Base-by-base conservation (phyloP, 441 rosid species). In the Adansonia gregorii region DNA sequence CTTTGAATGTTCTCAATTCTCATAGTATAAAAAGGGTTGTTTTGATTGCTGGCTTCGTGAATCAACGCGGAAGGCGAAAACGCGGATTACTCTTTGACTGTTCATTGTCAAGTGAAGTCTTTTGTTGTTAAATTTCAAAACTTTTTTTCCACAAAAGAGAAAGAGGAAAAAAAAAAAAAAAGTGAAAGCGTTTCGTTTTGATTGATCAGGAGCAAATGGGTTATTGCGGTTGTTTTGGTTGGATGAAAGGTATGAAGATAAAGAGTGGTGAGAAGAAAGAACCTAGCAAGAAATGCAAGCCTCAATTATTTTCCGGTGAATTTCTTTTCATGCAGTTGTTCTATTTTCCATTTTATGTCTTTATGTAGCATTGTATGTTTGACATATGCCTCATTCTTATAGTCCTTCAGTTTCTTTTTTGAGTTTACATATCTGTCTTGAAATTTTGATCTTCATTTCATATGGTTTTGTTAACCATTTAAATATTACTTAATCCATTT, bases 201-300 rank as follows among this genome's bases (percentile, higher is more conserved):
- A 46, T 17, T 78, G 63, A 27, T 12, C 46, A 60, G 35, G 35
- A 54, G 63, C 12, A 67, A 22, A 90, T 90, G 90, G 85, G 81
- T 70, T 64, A n/a, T 59, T 90, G 97, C 77, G 84, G 85, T 3
- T 92, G 98, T 84, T 91, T 91, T 76, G 90, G 90, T 41, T 64
- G 63, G 22, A 78, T 84, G 78, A 75, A 69, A 35, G 72, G 79
- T 19, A 77, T 52, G 84, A 82, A 78, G 80, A 76, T 56, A 58
- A 76, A 59, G 56, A 49, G 27, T n/a, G 78, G 65, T 7, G 75
- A 59, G 46, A 59, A 64, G 20, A 46, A 10, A 75, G 77, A 75
- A 48, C 39, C 43, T 35, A 31, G 54, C 67, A 56, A 35, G 52
- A 49, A 63, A 31, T 31, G 20, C 78, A 66, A 73, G 78, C 66